Base-by-base conservation (phyloP, 2,329 filamentous ascomycete species). In the Xylaria sp. region DNA sequence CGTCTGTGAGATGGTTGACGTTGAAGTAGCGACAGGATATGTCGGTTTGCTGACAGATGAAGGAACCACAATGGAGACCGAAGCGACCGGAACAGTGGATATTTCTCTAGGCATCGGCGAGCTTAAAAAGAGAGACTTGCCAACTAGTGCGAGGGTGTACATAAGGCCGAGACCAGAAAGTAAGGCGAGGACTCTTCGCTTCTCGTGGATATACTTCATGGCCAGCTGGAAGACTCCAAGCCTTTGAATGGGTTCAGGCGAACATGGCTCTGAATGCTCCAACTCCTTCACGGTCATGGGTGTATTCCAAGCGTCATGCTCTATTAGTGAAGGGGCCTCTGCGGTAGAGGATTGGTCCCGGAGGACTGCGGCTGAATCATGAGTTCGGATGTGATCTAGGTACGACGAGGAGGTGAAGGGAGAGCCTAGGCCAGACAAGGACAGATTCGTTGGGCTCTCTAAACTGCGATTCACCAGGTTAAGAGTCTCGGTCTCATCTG, bases 1-100 rank as follows among this genome's bases (percentile, higher is more conserved):
- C 6, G 69, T 72, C 34, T 71, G 68, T 4, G 71, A 73, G 34
- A 62, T 69, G 2, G 71, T 71, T 46, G 69, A 56, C 3, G 70
- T 71, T 23, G 69, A 58, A 1, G 68, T 63, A 18, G 62, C 37
- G 4, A 65, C 63, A 9, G 69, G 68, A 4, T 68, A 48, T 7
- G 67, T 60, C 39, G 68, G 58, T 19, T 69, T 54, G 19, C 64
- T 56, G 4, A 66, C 57, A 49, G 68, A 61, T 2, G 66, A 56
- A 6, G 68, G 67, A 4, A 66, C 59, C 18, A 61, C 62, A 44
- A 68, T 66, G 18, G 67, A 67, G 42, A 73, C 68, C 1, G 69
- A 69, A 19, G 72, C 71, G 13, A 71, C 69, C 5, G 71, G 72
- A 9, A 72, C 71, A 2, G 71, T 73, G 16, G 69, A 67, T 23